Percentiles rank a stretch among this genome's conserved stretches.
phyloP scores from a whole-genome alignment of 2,329 filamentous ascomycete species.

The Hypomyces perniciosus region DNA sequence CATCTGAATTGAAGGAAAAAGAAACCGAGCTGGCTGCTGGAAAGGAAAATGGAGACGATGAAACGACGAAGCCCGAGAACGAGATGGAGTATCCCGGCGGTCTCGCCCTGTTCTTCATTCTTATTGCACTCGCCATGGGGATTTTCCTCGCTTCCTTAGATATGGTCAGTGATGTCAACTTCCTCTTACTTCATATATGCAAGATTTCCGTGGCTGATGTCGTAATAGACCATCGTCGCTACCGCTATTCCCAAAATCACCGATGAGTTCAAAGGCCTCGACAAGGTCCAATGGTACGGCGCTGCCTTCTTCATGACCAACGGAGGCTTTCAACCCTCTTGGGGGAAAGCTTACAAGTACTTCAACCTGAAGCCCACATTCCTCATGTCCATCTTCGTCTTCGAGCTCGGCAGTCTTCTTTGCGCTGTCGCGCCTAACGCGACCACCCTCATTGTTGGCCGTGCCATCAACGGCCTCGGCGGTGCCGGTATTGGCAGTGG shows the following conservation, averaged over 20 bases:
- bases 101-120: conserved; percentile 22
- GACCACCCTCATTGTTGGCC: conserved; percentile 38
- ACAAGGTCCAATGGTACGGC: conserved; percentile 49
- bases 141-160: conserved; percentile 40
- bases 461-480: conserved; percentile 38
- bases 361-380: conserved; percentile 42
- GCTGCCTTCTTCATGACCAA: conserved; percentile 40
- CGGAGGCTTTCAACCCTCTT: conserved; percentile 32
- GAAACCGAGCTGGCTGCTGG: too few relatives aligned
- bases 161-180: conserved; percentile 26
- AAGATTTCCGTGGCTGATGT: background rate
- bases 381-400: conserved; percentile 36
- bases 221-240: conserved; percentile 39
- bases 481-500: conserved; percentile 40
- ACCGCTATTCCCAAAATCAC: conserved; percentile 47
- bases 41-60: too few relatives aligned
- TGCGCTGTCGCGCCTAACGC: conserved; percentile 33
- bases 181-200: fast-evolving
- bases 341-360: conserved; percentile 39
- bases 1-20: too few relatives aligned
- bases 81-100: background rate
- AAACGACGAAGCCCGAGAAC: background rate
- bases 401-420: conserved; percentile 45
- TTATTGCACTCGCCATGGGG: conserved; percentile 33
- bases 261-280: conserved; percentile 37